Evolutionary conservation across 768 basidiomycete species (phyloP), one percentile per base, ranked within the genome.

Genomic region (Heimioporus sp.): DNA sequence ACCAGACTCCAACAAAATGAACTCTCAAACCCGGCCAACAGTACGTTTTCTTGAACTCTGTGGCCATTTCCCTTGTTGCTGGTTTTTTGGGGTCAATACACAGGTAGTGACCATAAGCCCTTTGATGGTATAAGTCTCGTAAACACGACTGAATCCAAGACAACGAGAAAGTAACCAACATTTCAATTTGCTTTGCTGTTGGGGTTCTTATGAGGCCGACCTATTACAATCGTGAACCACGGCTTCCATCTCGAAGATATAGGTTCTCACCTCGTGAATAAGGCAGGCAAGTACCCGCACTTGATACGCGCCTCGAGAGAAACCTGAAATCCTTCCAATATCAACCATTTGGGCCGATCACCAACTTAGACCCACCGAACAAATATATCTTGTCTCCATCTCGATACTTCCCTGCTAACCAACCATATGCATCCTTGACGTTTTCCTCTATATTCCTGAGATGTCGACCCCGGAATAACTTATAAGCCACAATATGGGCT

Each of bases 231-330:
- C 5, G 21, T 24, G 5, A 24, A 24, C 21, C 21, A 24, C 5
- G 21, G 5, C 21, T 24, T 2, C 5, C 21, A 24, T 24, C 21
- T 24, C 21, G 21, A 24, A 24, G 21, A 24, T 24, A 24, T 24
- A 24, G 5, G 2, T 3, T 24, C 21, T 24, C 21, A 24, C 21
- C 5, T 24, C 21, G 5, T 24, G 21, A 2, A 76, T 74, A 70
- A 76, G 71, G 5, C 57, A 67, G 1, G 74, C 70, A 5, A 76
- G 49, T 0, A 53, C 57, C 4, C 74, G 71, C 1, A 65, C 72
- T 65, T 75, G 73, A 52, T 73, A 76, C 6, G 73, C 74, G 0
- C 74, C 74, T 12, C 75, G 69, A 31, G 74, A 76, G 42, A 76
- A 76, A 2, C 74, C 74, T 75, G 36, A 1, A 35, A 48, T 2